Evolutionary conservation across 2,329 filamentous ascomycete species (phyloP).

Genomic region (Calycina herbarum): DNA sequence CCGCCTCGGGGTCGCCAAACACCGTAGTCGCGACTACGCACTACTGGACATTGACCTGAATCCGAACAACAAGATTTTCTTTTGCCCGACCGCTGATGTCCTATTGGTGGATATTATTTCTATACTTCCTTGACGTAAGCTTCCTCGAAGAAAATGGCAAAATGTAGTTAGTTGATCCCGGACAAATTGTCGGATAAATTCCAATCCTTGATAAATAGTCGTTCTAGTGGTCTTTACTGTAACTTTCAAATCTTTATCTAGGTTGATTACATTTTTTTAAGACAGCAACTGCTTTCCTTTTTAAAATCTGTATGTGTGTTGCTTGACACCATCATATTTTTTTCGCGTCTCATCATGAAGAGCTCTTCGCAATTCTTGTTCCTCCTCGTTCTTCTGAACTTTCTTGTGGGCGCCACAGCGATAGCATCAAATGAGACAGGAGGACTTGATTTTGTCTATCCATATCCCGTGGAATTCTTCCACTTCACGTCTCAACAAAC

Average conservation of each 20-base stretch:
- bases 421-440: neutral
- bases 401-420: neutral
- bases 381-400: neutral
- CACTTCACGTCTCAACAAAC: conserved; percentile 49
- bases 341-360: neutral
- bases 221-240: no score
- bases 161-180: no score
- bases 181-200: no score
- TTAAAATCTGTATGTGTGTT: neutral
- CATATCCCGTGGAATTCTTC: conserved; percentile 51
- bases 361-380: neutral
- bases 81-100: no score
- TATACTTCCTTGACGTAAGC: no score
- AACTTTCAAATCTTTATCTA: neutral
- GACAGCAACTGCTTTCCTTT: neutral
- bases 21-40: no score
- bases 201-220: no score
- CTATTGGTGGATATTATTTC: no score
- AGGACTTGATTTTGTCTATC: conserved; percentile 46
- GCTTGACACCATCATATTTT: neutral
- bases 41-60: no score
- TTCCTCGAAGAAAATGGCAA: no score
- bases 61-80: no score
- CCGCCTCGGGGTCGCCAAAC: no score
- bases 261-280: neutral